phyloP scores from a whole-genome alignment of 2,329 filamentous ascomycete genomes.

The Aulographum hederae region DNA sequence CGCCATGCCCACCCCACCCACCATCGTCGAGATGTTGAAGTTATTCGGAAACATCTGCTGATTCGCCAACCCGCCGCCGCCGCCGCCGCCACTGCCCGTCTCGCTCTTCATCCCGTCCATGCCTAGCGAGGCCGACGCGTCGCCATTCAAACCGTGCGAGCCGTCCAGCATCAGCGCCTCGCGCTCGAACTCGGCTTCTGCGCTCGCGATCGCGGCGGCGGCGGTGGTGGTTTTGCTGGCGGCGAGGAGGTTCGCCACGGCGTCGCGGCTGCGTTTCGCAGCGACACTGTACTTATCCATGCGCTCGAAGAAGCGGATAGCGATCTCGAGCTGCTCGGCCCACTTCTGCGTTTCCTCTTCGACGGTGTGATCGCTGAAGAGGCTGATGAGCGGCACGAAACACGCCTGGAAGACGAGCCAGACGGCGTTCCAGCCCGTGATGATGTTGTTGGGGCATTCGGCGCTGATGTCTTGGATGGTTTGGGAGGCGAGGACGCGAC shows the following conservation, averaged over 20 bases:
- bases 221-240: conserved; percentile 14
- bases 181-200: background rate
- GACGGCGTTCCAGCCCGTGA: conserved; percentile 64
- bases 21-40: too few species aligned
- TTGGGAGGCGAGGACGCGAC: conserved; percentile 48
- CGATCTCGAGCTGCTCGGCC: conserved; percentile 21
- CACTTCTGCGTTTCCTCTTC: conserved; percentile 21
- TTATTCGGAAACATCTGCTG: too few species aligned
- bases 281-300: conserved; percentile 25
- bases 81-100: too few species aligned
- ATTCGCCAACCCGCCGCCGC: too few species aligned
- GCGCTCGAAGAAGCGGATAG: conserved; percentile 23
- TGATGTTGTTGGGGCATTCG: conserved; percentile 55
- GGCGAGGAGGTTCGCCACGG: conserved; percentile 22
- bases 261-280: conserved; percentile 23
- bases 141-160: too few species aligned
- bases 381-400: conserved; percentile 58
- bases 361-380: conserved; percentile 44
- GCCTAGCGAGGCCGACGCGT: too few species aligned
- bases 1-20: too few species aligned
- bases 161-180: background rate
- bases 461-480: conserved; percentile 55
- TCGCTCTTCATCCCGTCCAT: too few species aligned
- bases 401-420: conserved; percentile 69
- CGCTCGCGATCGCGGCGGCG: too few species aligned